Evolutionary conservation across 805 yeast genomes (phyloP), one percentile per base, ranked within the genome.

Genomic region (Helenozyma baotianmanensis): DNA sequence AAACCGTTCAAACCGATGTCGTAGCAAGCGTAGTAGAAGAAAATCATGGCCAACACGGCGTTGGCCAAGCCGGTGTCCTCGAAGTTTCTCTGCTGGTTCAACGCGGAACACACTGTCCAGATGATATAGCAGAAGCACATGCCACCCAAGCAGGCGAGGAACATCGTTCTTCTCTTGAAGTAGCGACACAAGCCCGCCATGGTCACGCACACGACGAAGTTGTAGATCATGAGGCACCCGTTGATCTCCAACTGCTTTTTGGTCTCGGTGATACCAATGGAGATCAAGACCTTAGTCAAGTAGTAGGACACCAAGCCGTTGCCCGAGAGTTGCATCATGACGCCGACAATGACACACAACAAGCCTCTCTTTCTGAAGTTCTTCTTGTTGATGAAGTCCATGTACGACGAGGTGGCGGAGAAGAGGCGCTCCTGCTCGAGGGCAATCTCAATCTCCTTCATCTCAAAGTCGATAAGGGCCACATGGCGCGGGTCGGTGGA

Each of bases 231-330:
- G 36, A 42, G 62, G 39, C 70, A 67, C 35, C 74, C 78, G 49
- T 75, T 74, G 49, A 74, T 64, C 31, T 68, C 50, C 35, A 74
- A 62, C 53, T 74, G 75, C 21, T 13, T 33, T 24, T 33, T 35
- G 9, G 36, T 33, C 12, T 59, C 61, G 29, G 72, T 70, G 45
- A 75, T 70, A 38, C 81, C 80, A 48, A 76, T 72, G 17, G 76
- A 66, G 37, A 55, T 48, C 43, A 76, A 62, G 9, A 76, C 80
- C 44, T 64, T 61, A 38, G 63, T 57, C 41, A 74, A 56, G 51
- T 73, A 73, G 60, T 71, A 73, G 4, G 75, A 66, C 17, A 72
- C 72, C 38, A 73, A 54, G 35, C 74, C 75, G 45, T 70, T 72
- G 46, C 79, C 79, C n/a, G 75, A 67, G 25, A 68, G 47, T 45